phyloP scores from a whole-genome alignment of 1,284 basidiomycete genomes.

The Phylloboletellus chloephorus region DNA sequence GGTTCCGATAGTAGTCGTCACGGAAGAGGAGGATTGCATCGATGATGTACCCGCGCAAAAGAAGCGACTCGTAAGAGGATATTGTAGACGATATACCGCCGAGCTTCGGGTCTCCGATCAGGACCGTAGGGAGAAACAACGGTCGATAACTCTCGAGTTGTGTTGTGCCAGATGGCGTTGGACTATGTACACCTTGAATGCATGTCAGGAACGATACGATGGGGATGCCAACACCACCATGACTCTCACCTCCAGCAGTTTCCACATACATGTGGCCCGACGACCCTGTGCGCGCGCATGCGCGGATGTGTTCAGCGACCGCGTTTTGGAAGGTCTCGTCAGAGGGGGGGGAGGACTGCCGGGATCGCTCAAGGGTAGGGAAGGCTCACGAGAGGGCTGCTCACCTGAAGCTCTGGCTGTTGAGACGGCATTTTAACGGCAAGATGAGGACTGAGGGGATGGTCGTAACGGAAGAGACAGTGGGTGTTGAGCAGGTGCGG shows the following conservation, averaged over 20 bases:
- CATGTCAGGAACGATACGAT: conserved; percentile 4
- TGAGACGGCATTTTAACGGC: conserved; percentile 64
- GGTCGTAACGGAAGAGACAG: conserved; percentile 80
- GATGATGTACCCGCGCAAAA: conserved; percentile 86
- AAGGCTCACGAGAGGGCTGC: conserved; percentile 3
- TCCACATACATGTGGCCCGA: conserved; percentile 78
- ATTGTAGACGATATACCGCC: conserved; percentile 96
- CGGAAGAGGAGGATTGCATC: conserved; percentile 85
- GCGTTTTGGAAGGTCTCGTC: conserved; percentile 68
- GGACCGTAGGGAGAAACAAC: conserved; percentile 80
- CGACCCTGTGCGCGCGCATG: conserved; percentile 39
- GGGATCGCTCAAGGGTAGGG: conserved; percentile 1
- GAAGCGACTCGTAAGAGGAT: conserved; percentile 86
- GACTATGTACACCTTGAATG: conserved; percentile 83
- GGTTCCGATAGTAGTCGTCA: conserved; percentile 85
- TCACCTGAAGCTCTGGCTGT: conserved; percentile 28
- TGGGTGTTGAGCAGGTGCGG: conserved; percentile 49
- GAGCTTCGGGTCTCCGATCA: conserved; percentile 84
- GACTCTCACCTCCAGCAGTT: conserved; percentile 82
- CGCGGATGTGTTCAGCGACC: conserved; percentile 57
- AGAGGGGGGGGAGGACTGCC: conserved; percentile 38
- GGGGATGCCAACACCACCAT: background rate
- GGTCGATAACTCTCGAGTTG: conserved; percentile 84
- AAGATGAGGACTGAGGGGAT: conserved; percentile 92
- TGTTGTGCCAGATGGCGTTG: conserved; percentile 79